Evolutionary conservation across 192 early-diverging fungal genomes (phyloP), one percentile per base, ranked within the genome.

Genomic region (Entophlyctis luteolus): DNA sequence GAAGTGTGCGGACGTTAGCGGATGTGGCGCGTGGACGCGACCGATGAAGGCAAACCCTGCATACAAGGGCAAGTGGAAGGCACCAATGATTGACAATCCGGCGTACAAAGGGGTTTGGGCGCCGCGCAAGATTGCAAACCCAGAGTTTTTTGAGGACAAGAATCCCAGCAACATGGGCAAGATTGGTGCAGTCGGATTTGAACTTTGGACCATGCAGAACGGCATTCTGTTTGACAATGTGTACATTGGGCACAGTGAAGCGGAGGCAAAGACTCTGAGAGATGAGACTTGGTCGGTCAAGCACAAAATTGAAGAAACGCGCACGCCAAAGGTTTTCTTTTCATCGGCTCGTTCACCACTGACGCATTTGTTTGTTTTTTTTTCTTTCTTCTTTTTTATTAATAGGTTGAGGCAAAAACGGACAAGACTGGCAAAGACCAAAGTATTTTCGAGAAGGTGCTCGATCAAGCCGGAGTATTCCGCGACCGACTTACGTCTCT

Each of bases 161-260:
- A 71, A 75, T 42, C 89, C 89, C 20, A 84, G 88, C 71, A 88
- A 90, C 76, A 87, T 95, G 59, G 85, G 84, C 37, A 84, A 84
- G 65, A 93, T 95, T 60, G 82, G 82, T 67, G 91, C 87, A 31
- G 78, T 93, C 63, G 94, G 94, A 8, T 93, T 94, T 65, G 94
- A 96, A 77, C 77, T 96, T 59, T 96, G 93, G 93, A 92, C 90
- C 45, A 95, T 96, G 90, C 90, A 93, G 77, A 77, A 88, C 58
- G 79, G 83, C 29, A 92, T 94, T 57, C 78, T 88, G 27, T 95
- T 96, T 63, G 90, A 96, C 81, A 96, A 95, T 75, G 89, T 96
- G 56, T 93, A 91, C 75, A 72, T 96, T 63, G 92, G 92, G 45
- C 79, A 89, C 80, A 86, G 77, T 69, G 81, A 75, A 16, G 73